Base-by-base conservation (phyloP, 352 stramenopile genomes). In the Pythium brassicae region DNA sequence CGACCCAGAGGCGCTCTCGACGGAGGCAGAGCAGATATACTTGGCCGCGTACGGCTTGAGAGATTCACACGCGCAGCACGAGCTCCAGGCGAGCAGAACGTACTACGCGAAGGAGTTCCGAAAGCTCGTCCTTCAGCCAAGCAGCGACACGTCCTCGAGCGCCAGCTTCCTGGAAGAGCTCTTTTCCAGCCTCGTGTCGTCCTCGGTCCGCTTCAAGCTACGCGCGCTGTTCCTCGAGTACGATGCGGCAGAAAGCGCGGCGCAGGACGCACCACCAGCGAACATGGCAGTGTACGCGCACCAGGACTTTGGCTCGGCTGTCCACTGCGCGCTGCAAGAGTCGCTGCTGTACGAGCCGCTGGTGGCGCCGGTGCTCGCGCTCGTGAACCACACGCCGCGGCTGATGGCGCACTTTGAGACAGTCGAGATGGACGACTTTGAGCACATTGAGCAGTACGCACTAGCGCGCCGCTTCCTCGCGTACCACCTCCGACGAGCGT, bases 291-390 rank as follows among this genome's bases (percentile, higher is more conserved):
- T 51, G 26, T 90, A 90, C 43, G 62, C 77, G 5, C 82, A 92
- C 44, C 82, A 90, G 65, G 77, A 92, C 53, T 76, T 89, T 55
- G 82, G 79, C n/a, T 78, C 82, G n/a, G 79, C 82, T 2, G 70
- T 92, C 48, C 79, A 92, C 57, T 74, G 74, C 27, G 79, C 77
- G 29, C 44, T 92, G 15, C 68, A 80, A 20, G 76, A 90, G 44
- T 70, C 74, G 29, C 55, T 81, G 23, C 19, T 77, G 46, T 89
- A 75, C 57, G 50, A 54, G 19, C 47, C 60, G 9, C 46, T 89
- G 11, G 69, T 72, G 4, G 25, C 54, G 2, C 68, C 68, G 11
- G 53, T 81, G 20, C 48, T 70, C 25, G 42, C 58, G 25, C 55
- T 72, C 2, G 19, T 76, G 17, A 25, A 47, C 23, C 17, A 64